Evolutionary conservation across 768 basidiomycete genomes (phyloP), one percentile per base, ranked within the genome.

Genomic region (Scleroderma bovista): DNA sequence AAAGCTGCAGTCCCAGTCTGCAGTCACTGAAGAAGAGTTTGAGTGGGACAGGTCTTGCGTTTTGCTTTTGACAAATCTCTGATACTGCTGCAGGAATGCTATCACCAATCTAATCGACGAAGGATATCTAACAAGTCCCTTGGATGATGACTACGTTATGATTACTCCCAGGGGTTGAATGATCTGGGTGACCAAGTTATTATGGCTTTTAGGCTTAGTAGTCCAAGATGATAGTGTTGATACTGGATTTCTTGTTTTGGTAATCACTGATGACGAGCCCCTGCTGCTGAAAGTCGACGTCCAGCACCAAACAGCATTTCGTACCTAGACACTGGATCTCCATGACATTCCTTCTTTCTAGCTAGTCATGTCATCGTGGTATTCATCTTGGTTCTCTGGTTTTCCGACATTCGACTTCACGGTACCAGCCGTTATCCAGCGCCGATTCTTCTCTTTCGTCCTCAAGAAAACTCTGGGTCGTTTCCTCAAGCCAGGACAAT

Each of bases 371-470:
- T 66, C 71, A 53, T 70, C 75, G 44, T 84, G 83, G 82, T 80
- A 73, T 59, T 71, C 76, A 19, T 84, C 86, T 20, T 76, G 75
- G 64, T 63, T 75, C 32, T 65, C 75, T 3, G 56, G 69, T 19
- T 68, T 88, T 34, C 86, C 87, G 16, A 74, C 75, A 39, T 72
- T 90, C 62, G 83, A 83, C 62, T 76, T 86, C 59, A 63, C 75
- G 47, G 69, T 90, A 20, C 84, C 88, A 15, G 75, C 86, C 9
- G 71, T 73, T 48, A 85, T 97, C 41, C 93, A 96, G 72, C 76
- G 84, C 47, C 81, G 90, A 50, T 93, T 97, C 70, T 75, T 97
- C 32, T 93, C 93, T 1, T 97, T 93, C 64, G 70, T 92, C 46
- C 77, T 97, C 54, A 87, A 83, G 75, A 84, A 83, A 60, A 77